These are phyloP conservation scores for Amborella trichopoda DNA, from an alignment of 164 flowering plant species.

Conservation along the genomic window DNA sequence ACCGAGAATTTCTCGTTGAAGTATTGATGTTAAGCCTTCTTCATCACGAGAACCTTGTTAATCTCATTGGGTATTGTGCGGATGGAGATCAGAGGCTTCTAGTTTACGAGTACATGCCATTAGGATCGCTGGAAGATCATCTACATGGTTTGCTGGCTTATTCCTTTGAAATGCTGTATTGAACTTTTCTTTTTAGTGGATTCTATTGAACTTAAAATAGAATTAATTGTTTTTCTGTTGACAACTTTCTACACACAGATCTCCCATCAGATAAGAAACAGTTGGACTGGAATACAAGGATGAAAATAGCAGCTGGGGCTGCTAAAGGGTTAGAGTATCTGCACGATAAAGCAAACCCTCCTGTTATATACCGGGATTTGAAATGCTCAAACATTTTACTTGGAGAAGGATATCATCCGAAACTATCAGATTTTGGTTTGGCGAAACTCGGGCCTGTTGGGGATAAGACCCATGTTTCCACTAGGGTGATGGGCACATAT, in stretches of 20 bases:
- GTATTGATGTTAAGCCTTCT: constrained; percentile 53
- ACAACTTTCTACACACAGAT: constrained; percentile 18
- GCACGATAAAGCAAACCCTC: constrained; percentile 61
- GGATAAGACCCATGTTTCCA: constrained; percentile 76
- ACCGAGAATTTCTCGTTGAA: constrained; percentile 70
- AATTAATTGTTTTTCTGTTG: background rate
- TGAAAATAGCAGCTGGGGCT: constrained; percentile 82
- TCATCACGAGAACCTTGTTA: constrained; percentile 73
- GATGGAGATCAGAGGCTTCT: constrained; percentile 74
- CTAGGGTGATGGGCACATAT: constrained; percentile 88
- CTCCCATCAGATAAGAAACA: constrained; percentile 31
- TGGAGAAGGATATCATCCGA: constrained; percentile 64
- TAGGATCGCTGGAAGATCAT: constrained; percentile 74
- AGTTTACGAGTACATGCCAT: constrained; percentile 85
- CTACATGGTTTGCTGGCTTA: constrained; percentile 43
- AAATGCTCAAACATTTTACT: constrained; percentile 89
- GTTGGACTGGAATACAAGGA: constrained; percentile 77
- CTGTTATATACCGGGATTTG: constrained; percentile 78
- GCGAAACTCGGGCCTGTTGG: constrained; percentile 88
- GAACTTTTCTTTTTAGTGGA: background rate
- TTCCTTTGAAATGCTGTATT: background rate
- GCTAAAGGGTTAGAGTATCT: constrained; percentile 76
- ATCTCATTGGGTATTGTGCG: constrained; percentile 69
- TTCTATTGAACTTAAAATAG: background rate
- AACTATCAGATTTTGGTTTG: constrained; percentile 85